Percentiles rank a stretch among this genome's conserved stretches.
Evolutionary conservation across 2,329 filamentous ascomycete species (phyloP).

Genomic region (Myriosclerotinia scirpicola): DNA sequence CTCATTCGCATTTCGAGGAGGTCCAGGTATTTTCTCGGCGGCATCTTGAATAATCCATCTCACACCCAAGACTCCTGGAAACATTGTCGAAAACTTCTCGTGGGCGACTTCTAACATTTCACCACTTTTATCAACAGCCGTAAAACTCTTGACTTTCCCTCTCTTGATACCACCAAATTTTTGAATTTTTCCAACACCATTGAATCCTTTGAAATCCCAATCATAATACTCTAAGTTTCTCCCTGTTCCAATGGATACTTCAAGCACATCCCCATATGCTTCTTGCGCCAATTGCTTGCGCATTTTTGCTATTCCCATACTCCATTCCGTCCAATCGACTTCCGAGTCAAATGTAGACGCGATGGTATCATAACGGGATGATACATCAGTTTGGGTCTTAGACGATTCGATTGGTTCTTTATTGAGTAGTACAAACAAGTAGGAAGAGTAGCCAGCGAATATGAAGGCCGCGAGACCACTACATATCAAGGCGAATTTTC

Average conservation of each 20-base stretch:
- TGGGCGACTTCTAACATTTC: slow-evolving; percentile 61
- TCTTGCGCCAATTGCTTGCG: slow-evolving; percentile 50
- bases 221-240: slow-evolving; percentile 60
- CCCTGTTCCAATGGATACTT: slow-evolving; percentile 63
- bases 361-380: slow-evolving; percentile 38
- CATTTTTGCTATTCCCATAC: slow-evolving; percentile 55
- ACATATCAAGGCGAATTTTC: slow-evolving; percentile 34
- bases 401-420: slow-evolving; percentile 29
- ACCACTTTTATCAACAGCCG: slow-evolving; percentile 60
- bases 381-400: slow-evolving; percentile 37
- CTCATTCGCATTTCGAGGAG: slow-evolving; percentile 33
- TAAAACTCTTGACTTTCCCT: slow-evolving; percentile 53
- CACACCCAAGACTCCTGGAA: slow-evolving; percentile 45
- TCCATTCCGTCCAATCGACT: slow-evolving; percentile 57
- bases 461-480: slow-evolving; percentile 22
- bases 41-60: slow-evolving; percentile 43
- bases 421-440: slow-evolving; percentile 42
- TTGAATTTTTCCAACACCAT: slow-evolving; percentile 30
- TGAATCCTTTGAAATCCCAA: slow-evolving; percentile 47
- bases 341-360: slow-evolving; percentile 59
- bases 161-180: slow-evolving; percentile 33
- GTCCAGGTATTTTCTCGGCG: slow-evolving; percentile 33
- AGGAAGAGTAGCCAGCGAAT: slow-evolving; percentile 34
- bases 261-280: slow-evolving; percentile 58
- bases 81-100: slow-evolving; percentile 50